phyloP scores from a whole-genome alignment of 352 stramenopile genomes.

The Globisporangium apiculatum region DNA sequence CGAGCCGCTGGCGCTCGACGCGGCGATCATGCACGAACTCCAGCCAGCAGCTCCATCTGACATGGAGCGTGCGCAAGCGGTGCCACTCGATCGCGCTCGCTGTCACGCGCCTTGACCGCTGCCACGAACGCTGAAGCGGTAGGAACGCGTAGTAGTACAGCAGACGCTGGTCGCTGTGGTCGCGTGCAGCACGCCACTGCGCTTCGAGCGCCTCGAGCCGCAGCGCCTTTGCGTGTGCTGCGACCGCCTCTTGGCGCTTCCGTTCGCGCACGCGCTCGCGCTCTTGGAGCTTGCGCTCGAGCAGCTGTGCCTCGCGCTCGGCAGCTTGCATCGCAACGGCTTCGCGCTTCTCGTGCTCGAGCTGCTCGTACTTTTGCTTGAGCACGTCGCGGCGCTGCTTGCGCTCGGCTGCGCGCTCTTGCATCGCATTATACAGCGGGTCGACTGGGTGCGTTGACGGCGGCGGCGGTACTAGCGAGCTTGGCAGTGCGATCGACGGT shows the following conservation, averaged over 20 bases:
- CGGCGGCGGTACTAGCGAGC: background rate
- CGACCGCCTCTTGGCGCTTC: constrained; percentile 25
- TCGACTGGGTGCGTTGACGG: constrained; percentile 13
- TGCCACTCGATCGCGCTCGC: constrained; percentile 35
- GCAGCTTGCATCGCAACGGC: constrained; percentile 27
- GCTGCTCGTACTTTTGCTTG: constrained; percentile 39
- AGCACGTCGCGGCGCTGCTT: constrained; percentile 50
- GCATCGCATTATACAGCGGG: constrained; percentile 45
- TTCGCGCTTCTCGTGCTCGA: constrained; percentile 41
- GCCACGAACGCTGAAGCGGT: constrained; percentile 31
- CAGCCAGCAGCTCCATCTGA: constrained; percentile 33
- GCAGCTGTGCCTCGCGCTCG: constrained; percentile 30
- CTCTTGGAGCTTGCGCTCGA: constrained; percentile 33
- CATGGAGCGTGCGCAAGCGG: constrained; percentile 29
- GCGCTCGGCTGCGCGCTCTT: constrained; percentile 41
- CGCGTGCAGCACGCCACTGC: constrained; percentile 18
- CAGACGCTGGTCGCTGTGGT: constrained; percentile 32
- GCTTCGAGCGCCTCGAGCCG: constrained; percentile 21
- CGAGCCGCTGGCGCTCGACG: constrained; percentile 13
- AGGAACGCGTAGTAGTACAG: constrained; percentile 42
- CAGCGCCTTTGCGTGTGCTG: constrained; percentile 25
- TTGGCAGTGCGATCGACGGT: background rate
- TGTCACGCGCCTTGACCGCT: constrained; percentile 19
- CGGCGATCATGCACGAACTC: constrained; percentile 20
- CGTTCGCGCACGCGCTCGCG: constrained; percentile 28